These are phyloP conservation scores for Elongisporangium senticosum DNA, from an alignment of 352 stramenopile species.

Conservation along the genomic window DNA sequence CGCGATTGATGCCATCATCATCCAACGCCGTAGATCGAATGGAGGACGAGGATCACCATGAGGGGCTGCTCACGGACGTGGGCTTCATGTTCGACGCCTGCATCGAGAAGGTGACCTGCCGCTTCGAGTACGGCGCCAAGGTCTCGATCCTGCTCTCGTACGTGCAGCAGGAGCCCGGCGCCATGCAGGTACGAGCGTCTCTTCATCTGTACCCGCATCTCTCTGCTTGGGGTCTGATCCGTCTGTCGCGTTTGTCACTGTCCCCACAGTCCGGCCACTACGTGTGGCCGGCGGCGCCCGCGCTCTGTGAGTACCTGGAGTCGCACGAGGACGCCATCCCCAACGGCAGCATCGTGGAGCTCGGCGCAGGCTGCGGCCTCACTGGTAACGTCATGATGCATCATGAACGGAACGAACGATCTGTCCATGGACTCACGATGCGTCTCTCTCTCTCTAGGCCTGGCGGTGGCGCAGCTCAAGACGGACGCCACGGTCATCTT, in stretches of 20 bases:
- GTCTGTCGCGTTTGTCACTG: not conserved
- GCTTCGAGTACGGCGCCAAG: constrained; percentile 49
- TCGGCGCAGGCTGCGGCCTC: constrained; percentile 62
- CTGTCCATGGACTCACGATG: not conserved
- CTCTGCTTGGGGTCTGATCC: constrained; percentile 3
- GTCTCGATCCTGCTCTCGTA: constrained; percentile 71
- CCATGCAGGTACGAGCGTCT: constrained; percentile 21
- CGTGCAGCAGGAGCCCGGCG: constrained; percentile 50
- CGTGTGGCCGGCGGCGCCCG: constrained; percentile 61
- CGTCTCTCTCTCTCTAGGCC: constrained; percentile 9
- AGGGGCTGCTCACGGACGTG: constrained; percentile 40
- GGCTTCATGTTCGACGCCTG: constrained; percentile 66
- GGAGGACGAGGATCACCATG: constrained; percentile 18
- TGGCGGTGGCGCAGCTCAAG: constrained; percentile 57
- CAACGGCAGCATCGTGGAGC: constrained; percentile 52
- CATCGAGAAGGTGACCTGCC: constrained; percentile 60
- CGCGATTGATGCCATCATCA: constrained; percentile 1
- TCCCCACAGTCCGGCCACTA: constrained; percentile 46
- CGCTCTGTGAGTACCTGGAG: constrained; percentile 61
- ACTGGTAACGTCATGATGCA: constrained; percentile 16
- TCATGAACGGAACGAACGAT: not conserved
- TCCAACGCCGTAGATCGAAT: constrained; percentile 22
- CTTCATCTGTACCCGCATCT: not conserved
- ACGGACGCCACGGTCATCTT: constrained; percentile 62
- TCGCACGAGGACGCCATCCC: constrained; percentile 40